Base-by-base conservation (phyloP, 2,329 filamentous ascomycete species). In the Claviceps purpurea region DNA sequence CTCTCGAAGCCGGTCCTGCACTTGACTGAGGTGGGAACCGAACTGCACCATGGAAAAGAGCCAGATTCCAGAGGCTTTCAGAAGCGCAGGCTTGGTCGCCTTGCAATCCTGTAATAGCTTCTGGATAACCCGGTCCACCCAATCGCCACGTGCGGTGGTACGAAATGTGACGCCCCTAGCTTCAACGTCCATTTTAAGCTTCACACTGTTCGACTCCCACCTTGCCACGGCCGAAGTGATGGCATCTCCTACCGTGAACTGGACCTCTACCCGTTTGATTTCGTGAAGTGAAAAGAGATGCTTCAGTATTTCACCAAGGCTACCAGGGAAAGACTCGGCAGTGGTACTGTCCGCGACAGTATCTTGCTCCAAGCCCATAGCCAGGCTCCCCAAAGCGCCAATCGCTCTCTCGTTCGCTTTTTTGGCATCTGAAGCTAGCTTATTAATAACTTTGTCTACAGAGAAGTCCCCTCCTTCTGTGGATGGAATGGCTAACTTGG, bases 21-120 rank as follows among this genome's bases (percentile, higher is more conserved):
- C 77, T 56, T 87, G 79, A 3, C 72, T 64, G n/a, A 89, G 71
- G 57, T 90, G 83, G 0, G 89, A 89, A 63, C 89, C 94, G 65
- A 93, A 89, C 62, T 96, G 89, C 8, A 97, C 83, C 3, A 97
- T 70, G 61, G 86, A 95, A 54, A 97, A 83, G 0, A 97, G 77
- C 93, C 93, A 97, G 59, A 98, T 95, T 0, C 89, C 89, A 0
- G 90, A 91, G 3, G 91, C 89, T 64, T 95, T 95, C 59, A 89
- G 83, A 4, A 96, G 73, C 0, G 89, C 86, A 1, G 93, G 93
- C 62, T 96, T 96, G 0, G 88, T 89, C 8, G 84, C 81, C 60
- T 85, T 84, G 69, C 86, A 93, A 60, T 93, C 85, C 2, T 72
- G 70, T 47, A 97, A 74, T 2, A 94, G 76, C 62, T 84, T 89